Percentiles rank a stretch among this genome's conserved stretches.
phyloP scores from a whole-genome alignment of 148 eudicot species.

The Silene conica region DNA sequence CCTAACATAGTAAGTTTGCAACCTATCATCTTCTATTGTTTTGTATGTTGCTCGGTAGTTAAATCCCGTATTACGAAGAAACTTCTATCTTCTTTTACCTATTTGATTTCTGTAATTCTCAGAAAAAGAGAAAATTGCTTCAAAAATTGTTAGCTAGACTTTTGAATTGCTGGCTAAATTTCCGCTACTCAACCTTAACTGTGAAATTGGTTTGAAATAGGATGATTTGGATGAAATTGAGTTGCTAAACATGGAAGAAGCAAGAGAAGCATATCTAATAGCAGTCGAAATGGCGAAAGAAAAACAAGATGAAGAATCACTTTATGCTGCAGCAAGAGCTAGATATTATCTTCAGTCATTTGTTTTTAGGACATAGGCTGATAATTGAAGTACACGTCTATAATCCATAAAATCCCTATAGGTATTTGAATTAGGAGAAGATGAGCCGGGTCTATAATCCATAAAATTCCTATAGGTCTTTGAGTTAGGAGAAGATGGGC shows the following conservation, averaged over 20 bases:
- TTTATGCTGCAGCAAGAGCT: constrained; percentile 55
- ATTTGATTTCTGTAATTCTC: neutral
- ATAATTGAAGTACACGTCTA: constrained; percentile 1
- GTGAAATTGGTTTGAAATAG: constrained; percentile 31
- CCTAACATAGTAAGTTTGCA: constrained; percentile 51
- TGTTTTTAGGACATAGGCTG: constrained; percentile 30
- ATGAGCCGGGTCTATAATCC: too few relatives aligned
- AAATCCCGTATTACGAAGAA: too few relatives aligned
- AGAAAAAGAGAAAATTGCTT: neutral
- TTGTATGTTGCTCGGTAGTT: neutral
- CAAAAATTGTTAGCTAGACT: neutral
- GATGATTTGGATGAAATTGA: constrained; percentile 49
- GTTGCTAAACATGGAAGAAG: constrained; percentile 62
- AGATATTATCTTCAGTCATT: constrained; percentile 65
- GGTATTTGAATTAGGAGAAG: too few relatives aligned
- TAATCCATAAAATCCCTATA: neutral
- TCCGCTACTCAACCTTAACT: neutral
- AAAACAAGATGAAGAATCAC: constrained; percentile 73
- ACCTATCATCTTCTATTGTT: neutral
- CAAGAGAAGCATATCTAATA: constrained; percentile 56
- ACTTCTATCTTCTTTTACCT: too few relatives aligned
- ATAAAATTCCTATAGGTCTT: neutral
- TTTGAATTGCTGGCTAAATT: too few relatives aligned
- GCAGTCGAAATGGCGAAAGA: constrained; percentile 74
- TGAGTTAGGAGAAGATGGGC: too few relatives aligned